A percentile compares a stretch with the other conserved stretches of the same genome.
phyloP scores from a whole-genome alignment of 805 yeast genomes.

The Pichia cephalocereana region DNA sequence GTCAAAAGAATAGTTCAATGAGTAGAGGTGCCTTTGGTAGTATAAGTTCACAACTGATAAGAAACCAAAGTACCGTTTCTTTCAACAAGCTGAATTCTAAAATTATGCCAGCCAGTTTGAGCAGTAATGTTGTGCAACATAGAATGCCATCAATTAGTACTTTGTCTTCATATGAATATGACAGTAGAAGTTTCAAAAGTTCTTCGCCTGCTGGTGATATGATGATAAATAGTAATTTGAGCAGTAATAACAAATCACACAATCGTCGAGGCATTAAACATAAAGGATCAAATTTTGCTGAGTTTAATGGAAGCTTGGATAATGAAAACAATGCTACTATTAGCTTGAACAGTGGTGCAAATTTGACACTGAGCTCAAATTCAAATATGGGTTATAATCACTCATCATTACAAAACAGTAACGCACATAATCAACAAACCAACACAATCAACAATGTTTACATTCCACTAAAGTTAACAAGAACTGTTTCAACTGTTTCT shows the following conservation, averaged over 20 bases:
- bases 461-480: neutral
- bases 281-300: neutral
- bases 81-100: slow-evolving; percentile 4
- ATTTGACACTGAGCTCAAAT: neutral
- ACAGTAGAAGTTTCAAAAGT: slow-evolving; percentile 15
- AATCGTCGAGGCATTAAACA: slow-evolving; percentile 23
- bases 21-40: neutral
- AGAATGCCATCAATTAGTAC: slow-evolving; percentile 19
- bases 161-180: slow-evolving; percentile 16
- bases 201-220: slow-evolving; percentile 19
- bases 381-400: neutral
- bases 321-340: neutral
- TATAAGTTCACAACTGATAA: neutral
- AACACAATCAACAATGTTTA: neutral
- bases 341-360: neutral
- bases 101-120: neutral
- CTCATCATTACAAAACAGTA: neutral
- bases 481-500: neutral
- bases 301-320: neutral
- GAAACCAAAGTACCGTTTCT: slow-evolving; percentile 10
- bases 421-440: neutral
- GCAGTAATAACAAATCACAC: slow-evolving; percentile 5
- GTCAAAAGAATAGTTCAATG: neutral
- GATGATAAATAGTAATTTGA: neutral
- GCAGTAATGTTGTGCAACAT: neutral